Evolutionary conservation across 2,329 filamentous ascomycete genomes (phyloP), one percentile per base, ranked within the genome.

Genomic region (Hypocrella siamensis): DNA sequence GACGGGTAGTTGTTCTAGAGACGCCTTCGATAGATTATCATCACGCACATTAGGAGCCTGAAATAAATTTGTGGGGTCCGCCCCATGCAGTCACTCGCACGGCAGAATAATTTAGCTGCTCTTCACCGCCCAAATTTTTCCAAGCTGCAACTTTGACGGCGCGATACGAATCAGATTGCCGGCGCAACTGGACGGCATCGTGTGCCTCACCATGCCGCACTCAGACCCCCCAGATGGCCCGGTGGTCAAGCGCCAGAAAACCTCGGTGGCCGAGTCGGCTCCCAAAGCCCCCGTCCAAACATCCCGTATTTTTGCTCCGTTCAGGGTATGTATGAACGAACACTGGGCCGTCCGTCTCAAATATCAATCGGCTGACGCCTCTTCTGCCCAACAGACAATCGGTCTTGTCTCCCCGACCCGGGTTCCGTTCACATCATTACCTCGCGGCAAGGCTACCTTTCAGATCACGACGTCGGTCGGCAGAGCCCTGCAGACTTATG

Each of bases 381-480:
- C n/a, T 14, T n/a, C 35, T 19, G 16, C 2, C 31, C 6, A 21
- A 3, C 16, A 93, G 83, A 94, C 88, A 29, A 71, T 98, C 41
- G 90, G 90, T 12, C 67, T 98, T 19, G 84, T 98, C 2, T 94
- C 90, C 5, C 84, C 90, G 1, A 94, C 88, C 3, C 59, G 66
- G 30, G 84, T 94, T 1, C 88, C 90, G 0, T 96, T 98, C 49
- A 86, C 88, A 3, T 79, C 80, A 5, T 70, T 92, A 19, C 81
- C 88, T 1, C 65, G 93, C 12, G 90, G 90, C 35, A 93, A 93
- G 57, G 88, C 83, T 1, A 93, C 85, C 4, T 98, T 93, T 51
- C 90, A 98, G 53, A 84, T 98, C 54, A 96, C 90, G 21, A 98
- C 90, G 19, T 96, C 84, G 0, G 81, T 92, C 38, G 90, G 88